Base-by-base conservation (phyloP, 129 eudicot species). In the Arctium minus region DNA sequence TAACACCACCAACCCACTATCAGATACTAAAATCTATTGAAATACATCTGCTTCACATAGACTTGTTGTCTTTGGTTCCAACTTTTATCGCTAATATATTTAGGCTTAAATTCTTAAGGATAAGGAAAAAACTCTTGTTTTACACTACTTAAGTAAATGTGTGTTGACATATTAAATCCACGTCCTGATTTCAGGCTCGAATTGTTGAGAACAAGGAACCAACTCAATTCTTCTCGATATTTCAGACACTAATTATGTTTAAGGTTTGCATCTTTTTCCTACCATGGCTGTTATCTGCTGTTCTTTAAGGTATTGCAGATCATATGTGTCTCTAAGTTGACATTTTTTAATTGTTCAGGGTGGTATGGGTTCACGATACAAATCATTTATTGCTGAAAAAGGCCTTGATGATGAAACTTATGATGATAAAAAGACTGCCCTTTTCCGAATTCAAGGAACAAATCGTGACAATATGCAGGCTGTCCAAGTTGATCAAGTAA, bases 401-500 rank as follows among this genome's bases (percentile, higher is more conserved):
- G 90, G 86, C 10, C 12, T 87, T 75, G 74, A 76, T 39, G 92
- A 89, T 87, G 90, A 87, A 78, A 89, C 90, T 65, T 86, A 84
- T 29, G 83, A 89, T 76, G 88, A 85, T 80, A 75, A 76, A 67
- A 89, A 72, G 69, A 84, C 88, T 0, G 92, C 90, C 30, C 87
- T 89, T 82, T 89, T 87, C 73, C 86, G 85, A 71, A 85, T 89
- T 77, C 92, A 87, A 85, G 92, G 92, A 82, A 82, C 86, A 64
- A 85, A 84, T 78, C 81, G 87, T 29, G 48, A 67, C 8, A 87
- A 87, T 73, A 89, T 89, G 90, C 92, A 89, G 70, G 92, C 92
- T 60, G 71, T 85, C 75, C 92, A 89, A 87, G 90, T 89, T 79
- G 90, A 89, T 81, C 90, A 84, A 74, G 92, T 85, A 79, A 78